phyloP scores from a whole-genome alignment of 306 rosid species.

The Rosa multiflora region DNA sequence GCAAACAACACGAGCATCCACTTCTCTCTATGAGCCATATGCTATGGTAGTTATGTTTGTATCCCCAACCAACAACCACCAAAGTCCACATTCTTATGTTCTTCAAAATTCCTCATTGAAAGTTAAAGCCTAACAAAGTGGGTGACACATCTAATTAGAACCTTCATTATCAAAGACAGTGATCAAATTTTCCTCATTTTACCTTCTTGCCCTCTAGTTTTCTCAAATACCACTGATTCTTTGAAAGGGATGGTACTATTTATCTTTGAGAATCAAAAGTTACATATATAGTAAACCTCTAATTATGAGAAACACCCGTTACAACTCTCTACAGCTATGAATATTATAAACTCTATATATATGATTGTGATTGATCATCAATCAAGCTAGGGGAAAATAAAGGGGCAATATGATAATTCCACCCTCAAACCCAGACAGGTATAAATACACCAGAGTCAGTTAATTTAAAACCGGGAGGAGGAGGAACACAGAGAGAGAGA shows the following conservation, averaged over 20 bases:
- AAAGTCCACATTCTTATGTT: not conserved
- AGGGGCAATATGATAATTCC: constrained; percentile 36
- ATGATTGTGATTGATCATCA: not conserved
- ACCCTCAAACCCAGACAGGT: not conserved
- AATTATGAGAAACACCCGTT: not conserved
- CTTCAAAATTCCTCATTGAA: not conserved
- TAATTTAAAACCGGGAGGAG: constrained; percentile 40
- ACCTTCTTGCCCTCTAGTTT: not conserved
- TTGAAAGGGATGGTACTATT: not conserved
- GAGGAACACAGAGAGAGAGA: constrained; percentile 23
- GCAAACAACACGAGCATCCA: not conserved
- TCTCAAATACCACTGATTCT: too few relatives aligned
- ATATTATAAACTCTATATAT: not conserved
- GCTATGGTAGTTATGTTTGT: constrained; percentile 5
- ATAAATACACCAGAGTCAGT: constrained; percentile 39
- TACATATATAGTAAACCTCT: not conserved
- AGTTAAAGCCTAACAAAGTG: constrained; percentile 7
- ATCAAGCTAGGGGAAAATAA: not conserved
- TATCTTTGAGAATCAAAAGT: not conserved
- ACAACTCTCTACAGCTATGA: not conserved
- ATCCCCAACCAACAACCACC: not conserved
- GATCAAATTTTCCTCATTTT: not conserved
- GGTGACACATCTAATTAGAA: not conserved
- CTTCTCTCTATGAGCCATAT: not conserved
- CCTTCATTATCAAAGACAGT: not conserved